Conservation (phyloP, 2,329 filamentous ascomycete genomes). For the Cryphonectria nitschkei region DNA sequence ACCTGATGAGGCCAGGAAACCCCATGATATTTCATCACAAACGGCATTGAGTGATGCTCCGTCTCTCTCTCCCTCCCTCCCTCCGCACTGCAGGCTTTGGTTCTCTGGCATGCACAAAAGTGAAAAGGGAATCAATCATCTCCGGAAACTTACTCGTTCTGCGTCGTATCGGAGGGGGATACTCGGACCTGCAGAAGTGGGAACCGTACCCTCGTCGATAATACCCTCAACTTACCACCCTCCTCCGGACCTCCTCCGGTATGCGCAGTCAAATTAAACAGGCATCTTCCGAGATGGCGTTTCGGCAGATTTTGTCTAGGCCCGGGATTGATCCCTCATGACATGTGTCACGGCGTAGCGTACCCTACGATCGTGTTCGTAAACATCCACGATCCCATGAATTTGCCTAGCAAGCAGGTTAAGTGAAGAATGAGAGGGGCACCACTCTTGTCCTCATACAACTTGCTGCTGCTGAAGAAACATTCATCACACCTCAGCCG, state of each 20-base stretch:
- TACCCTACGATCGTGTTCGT: background rate
- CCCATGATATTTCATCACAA: slow-evolving; percentile 1
- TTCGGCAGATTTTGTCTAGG: background rate
- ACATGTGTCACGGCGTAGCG: background rate
- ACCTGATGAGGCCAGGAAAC: background rate
- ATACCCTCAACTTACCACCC: background rate
- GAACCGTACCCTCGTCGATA: background rate
- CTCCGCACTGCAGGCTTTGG: background rate
- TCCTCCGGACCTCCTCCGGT: background rate
- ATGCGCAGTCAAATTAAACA: background rate
- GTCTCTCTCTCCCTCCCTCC: too few relatives aligned
- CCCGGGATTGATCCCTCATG: background rate
- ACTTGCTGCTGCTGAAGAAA: background rate
- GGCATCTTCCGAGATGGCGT: background rate
- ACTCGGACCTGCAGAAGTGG: slow-evolving; percentile 1
- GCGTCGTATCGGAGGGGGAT: background rate
- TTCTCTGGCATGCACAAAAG: background rate
- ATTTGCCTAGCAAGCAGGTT: background rate
- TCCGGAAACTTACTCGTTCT: background rate
- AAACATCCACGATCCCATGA: too few relatives aligned
- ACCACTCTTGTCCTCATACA: background rate
- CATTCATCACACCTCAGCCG: background rate
- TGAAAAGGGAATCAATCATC: background rate
- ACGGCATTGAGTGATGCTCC: background rate
- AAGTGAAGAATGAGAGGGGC: background rate